Conservation (phyloP, 805 yeast genomes). For the Sugiyamaella floridensis region DNA sequence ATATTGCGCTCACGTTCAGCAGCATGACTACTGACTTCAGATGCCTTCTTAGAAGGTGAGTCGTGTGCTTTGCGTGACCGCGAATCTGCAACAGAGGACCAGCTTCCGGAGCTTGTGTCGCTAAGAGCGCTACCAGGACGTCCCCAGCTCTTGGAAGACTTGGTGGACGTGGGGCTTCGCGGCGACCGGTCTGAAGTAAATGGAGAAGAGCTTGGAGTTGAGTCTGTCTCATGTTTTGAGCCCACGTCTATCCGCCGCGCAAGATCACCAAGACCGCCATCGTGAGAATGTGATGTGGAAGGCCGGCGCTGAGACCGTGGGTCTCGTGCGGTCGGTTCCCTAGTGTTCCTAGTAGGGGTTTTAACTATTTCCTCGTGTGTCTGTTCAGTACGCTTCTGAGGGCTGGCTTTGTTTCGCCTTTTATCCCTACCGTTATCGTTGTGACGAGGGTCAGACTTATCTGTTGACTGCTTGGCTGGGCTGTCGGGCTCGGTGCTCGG, state of each 20-base stretch:
- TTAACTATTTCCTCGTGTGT: too few relatives aligned
- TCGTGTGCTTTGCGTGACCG: conserved; percentile 3
- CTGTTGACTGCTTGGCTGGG: neutral
- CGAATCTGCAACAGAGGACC: neutral
- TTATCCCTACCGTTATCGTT: too few relatives aligned
- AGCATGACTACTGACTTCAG: neutral
- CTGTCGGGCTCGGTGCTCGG: neutral
- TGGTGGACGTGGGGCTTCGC: neutral
- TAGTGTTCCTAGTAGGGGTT: too few relatives aligned
- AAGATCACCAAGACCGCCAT: neutral
- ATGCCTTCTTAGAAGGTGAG: neutral
- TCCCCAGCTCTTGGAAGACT: neutral
- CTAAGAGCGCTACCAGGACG: neutral
- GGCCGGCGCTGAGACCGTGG: neutral
- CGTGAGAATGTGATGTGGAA: neutral
- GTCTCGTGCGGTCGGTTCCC: neutral
- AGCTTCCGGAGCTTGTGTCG: neutral
- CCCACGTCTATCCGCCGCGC: neutral
- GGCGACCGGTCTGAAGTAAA: neutral
- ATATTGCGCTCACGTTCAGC: conserved; percentile 8
- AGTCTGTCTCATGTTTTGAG: neutral
- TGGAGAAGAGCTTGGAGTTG: neutral
- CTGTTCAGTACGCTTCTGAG: too few relatives aligned
- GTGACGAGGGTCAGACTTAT: neutral
- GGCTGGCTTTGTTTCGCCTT: too few relatives aligned